phyloP scores from a whole-genome alignment of 2,329 filamentous ascomycete species.

The Trichophyton rubrum region DNA sequence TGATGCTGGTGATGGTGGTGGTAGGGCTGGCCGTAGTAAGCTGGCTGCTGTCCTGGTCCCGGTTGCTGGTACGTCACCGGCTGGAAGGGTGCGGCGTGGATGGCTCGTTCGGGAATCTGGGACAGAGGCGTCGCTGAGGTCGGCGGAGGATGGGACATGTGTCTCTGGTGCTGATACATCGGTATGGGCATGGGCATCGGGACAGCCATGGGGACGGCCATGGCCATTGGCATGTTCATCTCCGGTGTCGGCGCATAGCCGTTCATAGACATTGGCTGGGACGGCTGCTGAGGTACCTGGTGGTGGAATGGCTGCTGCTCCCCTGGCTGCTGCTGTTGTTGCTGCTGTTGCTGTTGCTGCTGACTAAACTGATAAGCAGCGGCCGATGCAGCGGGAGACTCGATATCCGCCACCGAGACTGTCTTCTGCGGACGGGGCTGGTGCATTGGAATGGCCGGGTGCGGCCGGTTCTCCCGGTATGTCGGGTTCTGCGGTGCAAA shows the following conservation, averaged over 20 bases:
- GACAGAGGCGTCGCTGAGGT: conserved; percentile 68
- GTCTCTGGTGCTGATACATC: conserved; percentile 51
- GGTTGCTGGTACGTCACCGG: conserved; percentile 49
- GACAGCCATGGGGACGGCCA: neutral
- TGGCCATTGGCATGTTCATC: conserved; percentile 8
- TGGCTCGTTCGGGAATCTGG: conserved; percentile 83
- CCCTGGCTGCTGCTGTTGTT: conserved; percentile 31
- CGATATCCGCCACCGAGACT: conserved; percentile 84
- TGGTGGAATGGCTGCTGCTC: conserved; percentile 80
- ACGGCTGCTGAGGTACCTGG: conserved; percentile 55
- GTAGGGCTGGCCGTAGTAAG: conserved; percentile 45
- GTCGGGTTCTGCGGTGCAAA: conserved; percentile 44
- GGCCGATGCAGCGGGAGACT: conserved; percentile 58
- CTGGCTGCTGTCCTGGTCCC: conserved; percentile 21
- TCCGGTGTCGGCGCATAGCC: conserved; percentile 41
- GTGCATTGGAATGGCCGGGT: conserved; percentile 59
- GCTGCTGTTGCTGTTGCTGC: conserved; percentile 46
- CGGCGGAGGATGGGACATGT: conserved; percentile 58
- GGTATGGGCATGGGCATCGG: conserved; percentile 11
- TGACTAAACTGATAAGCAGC: conserved; percentile 42
- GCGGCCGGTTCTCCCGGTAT: conserved; percentile 48
- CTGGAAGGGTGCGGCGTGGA: conserved; percentile 83
- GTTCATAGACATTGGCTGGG: conserved; percentile 41
- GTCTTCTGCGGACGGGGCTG: conserved; percentile 91
- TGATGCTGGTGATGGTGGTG: conserved; percentile 35